phyloP scores from a whole-genome alignment of 2,329 filamentous ascomycete species.

The Talaromyces sp. region DNA sequence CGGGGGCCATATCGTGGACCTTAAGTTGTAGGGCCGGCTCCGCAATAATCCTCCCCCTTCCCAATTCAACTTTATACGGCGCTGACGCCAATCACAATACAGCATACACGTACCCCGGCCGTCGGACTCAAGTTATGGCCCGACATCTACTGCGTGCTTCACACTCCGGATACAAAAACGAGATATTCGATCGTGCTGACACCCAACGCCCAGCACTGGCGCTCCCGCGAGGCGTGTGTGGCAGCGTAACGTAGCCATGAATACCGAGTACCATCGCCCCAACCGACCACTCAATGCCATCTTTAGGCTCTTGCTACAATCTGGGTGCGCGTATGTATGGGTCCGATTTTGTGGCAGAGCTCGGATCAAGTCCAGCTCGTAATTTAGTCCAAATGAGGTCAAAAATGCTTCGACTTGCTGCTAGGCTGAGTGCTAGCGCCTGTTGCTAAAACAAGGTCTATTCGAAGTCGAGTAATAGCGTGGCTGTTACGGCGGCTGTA shows the following conservation, averaged over 20 bases:
- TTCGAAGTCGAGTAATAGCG: background rate
- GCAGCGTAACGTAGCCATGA: background rate
- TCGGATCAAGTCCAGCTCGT: too few relatives aligned
- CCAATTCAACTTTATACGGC: background rate
- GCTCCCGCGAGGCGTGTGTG: background rate
- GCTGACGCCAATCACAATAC: background rate
- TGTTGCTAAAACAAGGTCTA: too few relatives aligned
- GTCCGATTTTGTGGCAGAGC: too few relatives aligned
- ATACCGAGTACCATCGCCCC: background rate
- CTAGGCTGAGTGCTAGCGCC: too few relatives aligned
- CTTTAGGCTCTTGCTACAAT: background rate
- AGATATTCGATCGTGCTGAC: background rate
- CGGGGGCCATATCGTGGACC: background rate
- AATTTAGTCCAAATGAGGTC: too few relatives aligned
- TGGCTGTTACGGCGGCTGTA: background rate
- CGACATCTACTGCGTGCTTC: background rate
- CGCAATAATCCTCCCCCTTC: background rate
- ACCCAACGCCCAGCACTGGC: background rate
- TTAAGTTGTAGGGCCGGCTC: background rate
- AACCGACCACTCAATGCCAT: too few relatives aligned
- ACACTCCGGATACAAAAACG: background rate
- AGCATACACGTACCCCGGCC: background rate
- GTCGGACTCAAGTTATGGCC: background rate
- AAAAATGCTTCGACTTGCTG: too few relatives aligned
- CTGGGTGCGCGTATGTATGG: too few relatives aligned